Conservation (phyloP, 345 rosid genomes). For the Corchorus olitorius region DNA sequence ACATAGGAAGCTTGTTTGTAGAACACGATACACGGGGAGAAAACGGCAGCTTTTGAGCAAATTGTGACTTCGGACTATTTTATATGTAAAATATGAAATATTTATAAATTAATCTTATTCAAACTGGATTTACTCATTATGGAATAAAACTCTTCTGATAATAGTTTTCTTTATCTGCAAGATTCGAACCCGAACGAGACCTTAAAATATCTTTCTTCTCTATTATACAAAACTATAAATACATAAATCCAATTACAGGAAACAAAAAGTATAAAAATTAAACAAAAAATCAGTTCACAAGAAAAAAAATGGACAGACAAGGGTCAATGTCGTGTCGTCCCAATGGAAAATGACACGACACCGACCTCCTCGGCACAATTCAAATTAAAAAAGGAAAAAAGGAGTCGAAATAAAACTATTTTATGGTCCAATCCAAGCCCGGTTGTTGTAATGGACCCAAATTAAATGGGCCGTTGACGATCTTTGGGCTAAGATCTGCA, state of each 20-base stretch:
- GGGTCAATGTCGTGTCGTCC: not conserved
- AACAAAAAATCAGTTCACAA: not conserved
- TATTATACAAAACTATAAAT: not conserved
- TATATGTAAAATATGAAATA: too few relatives aligned
- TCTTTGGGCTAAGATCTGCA: too few relatives aligned
- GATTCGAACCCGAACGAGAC: too few relatives aligned
- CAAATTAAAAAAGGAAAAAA: too few relatives aligned
- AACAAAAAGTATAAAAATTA: not conserved
- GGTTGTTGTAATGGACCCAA: too few relatives aligned
- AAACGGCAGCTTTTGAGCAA: not conserved
- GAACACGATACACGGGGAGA: not conserved
- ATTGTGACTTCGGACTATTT: not conserved
- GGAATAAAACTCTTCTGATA: too few relatives aligned
- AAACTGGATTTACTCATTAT: too few relatives aligned
- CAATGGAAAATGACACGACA: not conserved
- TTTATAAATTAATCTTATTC: too few relatives aligned
- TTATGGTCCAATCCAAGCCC: too few relatives aligned
- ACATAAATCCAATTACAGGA: not conserved
- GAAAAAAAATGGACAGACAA: not conserved
- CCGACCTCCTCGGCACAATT: not conserved
- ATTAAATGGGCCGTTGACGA: too few relatives aligned
- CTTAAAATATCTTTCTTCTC: too few relatives aligned
- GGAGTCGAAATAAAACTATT: not conserved
- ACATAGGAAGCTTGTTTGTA: not conserved
- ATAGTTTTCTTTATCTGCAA: too few relatives aligned